Evolutionary conservation across 495 filamentous ascomycete genomes (phyloP), one percentile per base, ranked within the genome.

Genomic region (Acidiella bohemica): DNA sequence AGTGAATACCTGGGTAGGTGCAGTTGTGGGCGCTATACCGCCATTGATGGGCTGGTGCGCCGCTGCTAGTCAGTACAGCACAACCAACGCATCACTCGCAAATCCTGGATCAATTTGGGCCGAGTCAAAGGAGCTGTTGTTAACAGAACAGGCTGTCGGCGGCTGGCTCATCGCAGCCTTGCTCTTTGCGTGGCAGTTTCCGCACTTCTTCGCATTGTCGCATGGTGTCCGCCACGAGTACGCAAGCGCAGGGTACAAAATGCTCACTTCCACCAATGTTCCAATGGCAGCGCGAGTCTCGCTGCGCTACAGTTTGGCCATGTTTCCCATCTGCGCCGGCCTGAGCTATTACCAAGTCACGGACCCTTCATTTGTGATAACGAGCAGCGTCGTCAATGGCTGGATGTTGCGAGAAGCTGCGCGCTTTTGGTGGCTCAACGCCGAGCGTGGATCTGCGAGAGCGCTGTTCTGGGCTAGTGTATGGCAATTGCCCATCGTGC

Each of bases 31-130:
- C 33, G 86, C 79, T 1, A 94, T 97, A 31, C 90, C 90, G 0
- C 90, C 90, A 4, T 55, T 97, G 34, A 97, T 97, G 90, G 90
- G 90, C 53, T 97, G 90, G 90, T 78, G 88, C 11, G 90, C 90
- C 0, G 90, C 87, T 2, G 82, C 82, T 0, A 86, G 85, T 31
- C 83, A 93, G 60, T 80, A 71, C 30, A 84, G 86, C n/a, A 79
- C 77, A 0, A 76, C 74, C 2, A 76, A 71, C 41, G 72, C 70
- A 40, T 50, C 47, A 9, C 5, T 28, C 71, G 68, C 36, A 27
- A 22, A 31, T 21, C 25, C 17, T 11, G 28, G 12, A 3, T 25
- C 41, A 9, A 35, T 50, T 5, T 32, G 25, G 27, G 35, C 20
- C 8, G 51, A 50, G 24, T 19, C 32, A 28, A 34, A 71, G 17